A percentile compares a stretch with the other conserved stretches of the same genome.
Evolutionary conservation across 441 rosid species (phyloP).

Genomic region (Mallotus repandus): DNA sequence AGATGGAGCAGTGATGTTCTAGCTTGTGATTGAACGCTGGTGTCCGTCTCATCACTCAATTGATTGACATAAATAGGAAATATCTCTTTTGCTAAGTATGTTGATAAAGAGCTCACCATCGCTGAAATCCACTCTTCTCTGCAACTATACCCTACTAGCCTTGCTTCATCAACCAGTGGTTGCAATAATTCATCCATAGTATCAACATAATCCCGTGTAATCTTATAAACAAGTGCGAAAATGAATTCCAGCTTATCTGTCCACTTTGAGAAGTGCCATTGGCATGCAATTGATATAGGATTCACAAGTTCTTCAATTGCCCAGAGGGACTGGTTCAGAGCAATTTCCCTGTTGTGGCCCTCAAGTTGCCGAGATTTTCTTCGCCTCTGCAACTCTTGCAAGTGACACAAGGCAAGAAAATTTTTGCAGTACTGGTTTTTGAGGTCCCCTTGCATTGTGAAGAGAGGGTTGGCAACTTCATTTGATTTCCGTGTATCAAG

Average conservation of each 20-base stretch:
- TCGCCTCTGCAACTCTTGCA: slow-evolving; percentile 79
- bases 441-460: slow-evolving; percentile 74
- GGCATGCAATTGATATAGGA: slow-evolving; percentile 74
- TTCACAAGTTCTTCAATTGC: slow-evolving; percentile 93
- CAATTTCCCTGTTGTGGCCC: slow-evolving; percentile 55
- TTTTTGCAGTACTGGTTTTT: slow-evolving; percentile 71
- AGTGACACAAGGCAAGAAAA: slow-evolving; percentile 73
- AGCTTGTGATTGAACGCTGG: slow-evolving; percentile 49
- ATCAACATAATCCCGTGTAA: slow-evolving; percentile 82
- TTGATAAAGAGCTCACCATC: slow-evolving; percentile 67
- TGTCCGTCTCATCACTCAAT: slow-evolving; percentile 44
- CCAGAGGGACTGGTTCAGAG: slow-evolving; percentile 87
- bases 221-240: slow-evolving; percentile 82
- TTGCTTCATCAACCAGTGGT: slow-evolving; percentile 89
- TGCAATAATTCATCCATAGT: slow-evolving; percentile 90
- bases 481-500: slow-evolving; percentile 46
- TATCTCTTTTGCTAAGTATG: slow-evolving; percentile 75
- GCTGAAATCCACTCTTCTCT: slow-evolving; percentile 91
- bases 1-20: slow-evolving; percentile 82
- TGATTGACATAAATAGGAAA: slow-evolving; percentile 64
- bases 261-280: slow-evolving; percentile 77
- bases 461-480: slow-evolving; percentile 63
- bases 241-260: slow-evolving; percentile 73
- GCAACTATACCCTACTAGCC: slow-evolving; percentile 86
- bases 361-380: slow-evolving; percentile 85